Conservation (phyloP, 2,329 filamentous ascomycete genomes). For the Hortaea werneckii region DNA sequence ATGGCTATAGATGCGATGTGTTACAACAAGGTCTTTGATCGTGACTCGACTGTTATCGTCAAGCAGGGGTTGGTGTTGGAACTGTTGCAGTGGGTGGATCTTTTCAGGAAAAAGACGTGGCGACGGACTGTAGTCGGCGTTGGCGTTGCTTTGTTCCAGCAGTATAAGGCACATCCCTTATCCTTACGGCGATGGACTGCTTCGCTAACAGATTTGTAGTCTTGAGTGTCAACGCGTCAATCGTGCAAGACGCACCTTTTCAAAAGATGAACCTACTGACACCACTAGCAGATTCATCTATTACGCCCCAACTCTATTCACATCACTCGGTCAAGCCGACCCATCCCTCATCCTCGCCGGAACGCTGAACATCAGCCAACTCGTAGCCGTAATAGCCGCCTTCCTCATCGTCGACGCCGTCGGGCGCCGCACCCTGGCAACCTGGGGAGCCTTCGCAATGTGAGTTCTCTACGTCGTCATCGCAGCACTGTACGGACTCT, state of each 20-base stretch:
- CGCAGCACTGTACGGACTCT: constrained; percentile 43
- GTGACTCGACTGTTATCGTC: too few relatives aligned
- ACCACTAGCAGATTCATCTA: background rate
- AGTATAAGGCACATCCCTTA: background rate
- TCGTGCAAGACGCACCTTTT: background rate
- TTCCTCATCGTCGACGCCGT: constrained; percentile 30
- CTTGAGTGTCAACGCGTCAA: background rate
- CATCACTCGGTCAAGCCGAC: background rate
- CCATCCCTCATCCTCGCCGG: background rate
- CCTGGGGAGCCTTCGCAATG: constrained; percentile 34
- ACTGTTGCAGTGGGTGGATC: background rate
- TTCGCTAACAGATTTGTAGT: background rate
- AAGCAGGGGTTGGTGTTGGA: background rate
- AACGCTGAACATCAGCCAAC: background rate
- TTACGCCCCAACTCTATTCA: background rate
- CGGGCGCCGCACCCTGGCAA: constrained; percentile 26
- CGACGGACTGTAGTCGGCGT: background rate
- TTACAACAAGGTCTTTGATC: too few relatives aligned
- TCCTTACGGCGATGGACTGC: background rate
- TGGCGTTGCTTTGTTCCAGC: background rate
- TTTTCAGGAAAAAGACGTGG: background rate
- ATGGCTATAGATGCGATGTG: too few relatives aligned
- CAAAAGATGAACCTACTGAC: background rate
- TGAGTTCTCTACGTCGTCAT: constrained; percentile 35
- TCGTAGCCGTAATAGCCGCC: background rate